phyloP scores from a whole-genome alignment of 768 basidiomycete genomes.

The Suillus subalutaceus region DNA sequence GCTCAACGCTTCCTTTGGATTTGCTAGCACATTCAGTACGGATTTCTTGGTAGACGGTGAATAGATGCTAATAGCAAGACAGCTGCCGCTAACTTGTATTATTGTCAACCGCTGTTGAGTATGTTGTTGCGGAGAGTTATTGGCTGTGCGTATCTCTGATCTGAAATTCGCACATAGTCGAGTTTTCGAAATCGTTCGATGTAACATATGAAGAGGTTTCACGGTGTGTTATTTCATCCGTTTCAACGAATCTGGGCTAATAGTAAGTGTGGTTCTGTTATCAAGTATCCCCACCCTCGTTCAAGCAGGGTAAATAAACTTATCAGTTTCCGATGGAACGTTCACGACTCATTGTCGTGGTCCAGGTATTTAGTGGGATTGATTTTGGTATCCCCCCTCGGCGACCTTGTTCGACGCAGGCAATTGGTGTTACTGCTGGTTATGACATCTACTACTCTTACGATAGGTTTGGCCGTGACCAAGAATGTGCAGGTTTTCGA shows the following conservation, averaged over 20 bases:
- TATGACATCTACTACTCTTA: conserved; percentile 54
- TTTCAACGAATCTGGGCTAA: background rate
- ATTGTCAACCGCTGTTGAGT: conserved; percentile 82
- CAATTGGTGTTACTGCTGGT: conserved; percentile 67
- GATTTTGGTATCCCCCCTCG: conserved; percentile 76
- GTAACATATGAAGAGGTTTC: conserved; percentile 42
- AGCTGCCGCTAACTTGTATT: conserved; percentile 81
- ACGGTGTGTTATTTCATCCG: conserved; percentile 17
- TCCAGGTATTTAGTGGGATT: conserved; percentile 72
- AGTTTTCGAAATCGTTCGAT: conserved; percentile 42
- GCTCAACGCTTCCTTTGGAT: conserved; percentile 62
- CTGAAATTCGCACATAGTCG: conserved; percentile 19
- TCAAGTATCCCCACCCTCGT: conserved; percentile 63
- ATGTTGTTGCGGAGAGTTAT: conserved; percentile 23
- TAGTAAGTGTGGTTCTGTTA: conserved; percentile 18
- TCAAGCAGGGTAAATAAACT: conserved; percentile 59
- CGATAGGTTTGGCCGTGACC: conserved; percentile 74
- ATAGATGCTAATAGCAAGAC: conserved; percentile 2
- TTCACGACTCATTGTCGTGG: conserved; percentile 8
- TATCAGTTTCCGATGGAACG: background rate
- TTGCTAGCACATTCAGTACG: conserved; percentile 53
- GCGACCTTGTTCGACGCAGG: conserved; percentile 79
- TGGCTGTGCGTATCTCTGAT: background rate
- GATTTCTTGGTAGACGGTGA: background rate
- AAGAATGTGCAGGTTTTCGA: conserved; percentile 62